Base-by-base conservation (phyloP, 176 grass and related monocot species). In the Tillandsia fasciculata region DNA sequence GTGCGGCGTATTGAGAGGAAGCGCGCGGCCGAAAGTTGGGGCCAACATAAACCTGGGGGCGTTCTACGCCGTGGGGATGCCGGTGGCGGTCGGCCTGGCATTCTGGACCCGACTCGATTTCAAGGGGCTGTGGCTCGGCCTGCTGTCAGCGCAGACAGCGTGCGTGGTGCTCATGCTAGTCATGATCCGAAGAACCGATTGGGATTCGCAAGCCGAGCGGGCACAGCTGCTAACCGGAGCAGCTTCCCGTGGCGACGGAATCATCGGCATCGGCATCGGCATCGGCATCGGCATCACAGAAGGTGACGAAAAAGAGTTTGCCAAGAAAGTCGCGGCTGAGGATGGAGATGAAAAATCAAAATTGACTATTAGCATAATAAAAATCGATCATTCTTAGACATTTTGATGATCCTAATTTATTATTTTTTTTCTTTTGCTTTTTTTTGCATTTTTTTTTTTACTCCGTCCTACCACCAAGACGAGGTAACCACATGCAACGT, bases 11-110 rank as follows among this genome's bases (percentile, higher is more conserved):
- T 77, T 96, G 27, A 81, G 91, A 12, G 91, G 91, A 13, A 96
- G 87, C 77, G 91, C 91, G 4, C 24, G 86, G 28, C 91, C 91
- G 64, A 87, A 57, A 73, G 87, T 84, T 51, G 91, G 84, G n/a
- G 87, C 87, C 13, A 74, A 83, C 76, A 87, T 96, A 71, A 96
- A 96, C 81, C 91, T 96, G 53, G 81, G 91, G 7, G 84, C 91
- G 0, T 96, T 96, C 80, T 96, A 96, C 73, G 81, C 82, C 1
- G 81, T 96, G 11, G 91, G 91, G 49, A 87, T 82, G 57, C 91
- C 91, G 0, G 91, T 96, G 8, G 87, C 91, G 2, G 81, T 96
- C 65, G 73, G 78, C 56, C 66, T 96, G 42, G 84, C 91, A 0
- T 96, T 96, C 76, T 85, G 91, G 91, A 77, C 11, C 49, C 68